Percentiles rank a stretch among this genome's conserved stretches.
Conservation (phyloP, 352 stramenopile species). For the Phytophthora chlamydospora region DNA sequence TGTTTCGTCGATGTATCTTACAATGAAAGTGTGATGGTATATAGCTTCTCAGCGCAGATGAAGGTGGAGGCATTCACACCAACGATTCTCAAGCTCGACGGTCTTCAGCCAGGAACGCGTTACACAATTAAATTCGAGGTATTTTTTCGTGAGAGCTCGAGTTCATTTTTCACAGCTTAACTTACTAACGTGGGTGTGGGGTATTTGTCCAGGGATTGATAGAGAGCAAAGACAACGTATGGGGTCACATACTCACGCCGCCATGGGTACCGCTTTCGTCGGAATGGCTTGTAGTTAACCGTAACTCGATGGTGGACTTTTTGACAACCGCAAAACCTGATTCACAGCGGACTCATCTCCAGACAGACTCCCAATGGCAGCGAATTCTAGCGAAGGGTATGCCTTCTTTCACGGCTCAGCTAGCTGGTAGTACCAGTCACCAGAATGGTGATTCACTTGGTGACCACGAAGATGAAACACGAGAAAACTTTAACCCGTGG, state of each 20-base stretch:
- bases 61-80: constrained; percentile 54
- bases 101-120: constrained; percentile 51
- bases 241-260: constrained; percentile 52
- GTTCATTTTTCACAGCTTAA: background rate
- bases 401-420: constrained; percentile 42
- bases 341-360: constrained; percentile 1
- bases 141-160: background rate
- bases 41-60: constrained; percentile 30
- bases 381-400: constrained; percentile 44
- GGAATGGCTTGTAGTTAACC: constrained; percentile 63
- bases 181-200: background rate
- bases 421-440: constrained; percentile 34
- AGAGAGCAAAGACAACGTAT: constrained; percentile 15
- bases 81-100: constrained; percentile 69
- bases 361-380: constrained; percentile 41
- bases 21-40: background rate
- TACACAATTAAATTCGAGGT: constrained; percentile 74
- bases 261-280: constrained; percentile 38
- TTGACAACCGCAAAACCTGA: constrained; percentile 2
- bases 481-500: constrained; percentile 69
- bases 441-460: constrained; percentile 54
- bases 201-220: constrained; percentile 45
- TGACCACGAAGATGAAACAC: constrained; percentile 32
- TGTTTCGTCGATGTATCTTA: background rate
- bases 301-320: constrained; percentile 45